phyloP scores from a whole-genome alignment of 129 eudicot genomes.

The Logfia minima region DNA sequence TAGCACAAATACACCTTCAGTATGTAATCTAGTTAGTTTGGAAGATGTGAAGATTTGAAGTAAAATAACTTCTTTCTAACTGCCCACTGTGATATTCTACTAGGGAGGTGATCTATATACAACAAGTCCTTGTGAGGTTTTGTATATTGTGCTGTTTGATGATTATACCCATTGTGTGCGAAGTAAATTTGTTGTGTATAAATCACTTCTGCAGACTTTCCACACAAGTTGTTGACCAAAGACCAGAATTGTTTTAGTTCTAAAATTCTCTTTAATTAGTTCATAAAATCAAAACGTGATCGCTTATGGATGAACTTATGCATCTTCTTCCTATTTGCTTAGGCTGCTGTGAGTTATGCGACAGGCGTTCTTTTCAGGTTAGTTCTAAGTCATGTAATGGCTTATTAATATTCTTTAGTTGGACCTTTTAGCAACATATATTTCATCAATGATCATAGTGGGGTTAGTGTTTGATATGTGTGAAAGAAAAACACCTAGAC shows the following conservation, averaged over 20 bases:
- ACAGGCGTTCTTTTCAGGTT: conserved; percentile 88
- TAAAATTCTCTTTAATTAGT: not conserved
- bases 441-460: conserved; percentile 9
- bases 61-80: not conserved
- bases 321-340: conserved; percentile 22
- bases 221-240: not conserved
- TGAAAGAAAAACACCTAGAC: not conserved
- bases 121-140: not conserved
- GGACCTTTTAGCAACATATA: not conserved
- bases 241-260: not conserved
- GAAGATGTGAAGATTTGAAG: no score
- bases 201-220: not conserved
- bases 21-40: no score
- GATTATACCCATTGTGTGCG: not conserved
- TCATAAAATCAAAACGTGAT: not conserved
- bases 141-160: not conserved
- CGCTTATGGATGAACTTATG: conserved; percentile 19
- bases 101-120: not conserved
- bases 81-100: not conserved
- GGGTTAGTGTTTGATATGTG: not conserved
- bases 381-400: conserved; percentile 24
- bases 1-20: no score
- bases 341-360: conserved; percentile 94
- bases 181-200: no score
- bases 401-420: conserved; percentile 8